A percentile compares a stretch with the other conserved stretches of the same genome.
phyloP scores from a whole-genome alignment of 129 eudicot genomes.

The Flaveria brownii region DNA sequence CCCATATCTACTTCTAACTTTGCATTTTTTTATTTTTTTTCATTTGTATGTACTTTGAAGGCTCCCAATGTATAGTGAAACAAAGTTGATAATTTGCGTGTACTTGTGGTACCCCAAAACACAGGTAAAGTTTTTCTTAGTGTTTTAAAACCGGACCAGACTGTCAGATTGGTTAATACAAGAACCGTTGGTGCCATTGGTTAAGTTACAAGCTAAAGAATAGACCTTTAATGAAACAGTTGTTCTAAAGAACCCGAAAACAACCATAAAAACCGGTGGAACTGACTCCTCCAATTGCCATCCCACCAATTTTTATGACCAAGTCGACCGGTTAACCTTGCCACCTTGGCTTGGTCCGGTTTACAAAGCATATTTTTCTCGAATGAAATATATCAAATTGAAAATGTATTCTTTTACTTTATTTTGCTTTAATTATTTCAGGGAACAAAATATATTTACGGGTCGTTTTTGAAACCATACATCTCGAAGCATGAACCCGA shows the following conservation, averaged over 20 bases:
- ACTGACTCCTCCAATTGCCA: too few species aligned
- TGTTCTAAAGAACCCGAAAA: too few species aligned
- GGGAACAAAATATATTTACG: constrained; percentile 87
- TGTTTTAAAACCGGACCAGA: not conserved
- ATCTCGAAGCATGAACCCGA: constrained; percentile 79
- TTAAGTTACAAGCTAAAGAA: too few species aligned
- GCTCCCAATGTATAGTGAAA: constrained; percentile 97
- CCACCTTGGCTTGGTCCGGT: not conserved
- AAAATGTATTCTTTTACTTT: not conserved
- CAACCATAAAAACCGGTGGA: too few species aligned
- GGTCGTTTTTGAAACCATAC: constrained; percentile 71
- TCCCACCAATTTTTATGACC: not conserved
- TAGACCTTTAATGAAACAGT: too few species aligned
- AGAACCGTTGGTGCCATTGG: too few species aligned
- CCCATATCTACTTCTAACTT: too few species aligned
- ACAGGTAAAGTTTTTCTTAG: constrained; percentile 41
- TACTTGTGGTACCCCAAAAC: constrained; percentile 93
- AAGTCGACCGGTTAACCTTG: not conserved
- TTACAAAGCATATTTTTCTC: not conserved
- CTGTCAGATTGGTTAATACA: too few species aligned
- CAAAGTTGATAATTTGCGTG: constrained; percentile 71
- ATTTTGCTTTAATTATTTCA: constrained; percentile 26
- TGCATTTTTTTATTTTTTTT: too few species aligned
- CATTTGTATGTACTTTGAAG: constrained; percentile 35
- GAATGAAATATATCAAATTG: not conserved